Base-by-base conservation (phyloP, 345 rosid species). In the Kernera saxatilis region DNA sequence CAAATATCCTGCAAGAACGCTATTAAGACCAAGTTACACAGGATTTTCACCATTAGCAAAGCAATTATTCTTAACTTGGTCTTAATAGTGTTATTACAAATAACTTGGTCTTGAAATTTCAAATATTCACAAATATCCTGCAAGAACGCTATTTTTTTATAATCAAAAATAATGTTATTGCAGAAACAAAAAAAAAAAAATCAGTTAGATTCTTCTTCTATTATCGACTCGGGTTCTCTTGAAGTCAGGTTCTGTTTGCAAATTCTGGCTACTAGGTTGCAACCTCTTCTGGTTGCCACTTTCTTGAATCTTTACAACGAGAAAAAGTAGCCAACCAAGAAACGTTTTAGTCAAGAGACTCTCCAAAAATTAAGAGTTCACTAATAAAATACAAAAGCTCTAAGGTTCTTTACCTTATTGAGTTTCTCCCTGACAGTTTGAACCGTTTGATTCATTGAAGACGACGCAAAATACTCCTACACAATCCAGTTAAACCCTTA, bases 371-470 rank as follows among this genome's bases (percentile, higher is more conserved):
- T 1, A 3, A 19, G 18, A 72, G 35, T 56, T 36, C 18, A 18
- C 14, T 65, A 44, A 21, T n/a, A 37, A 33, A 33, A 60, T 18
- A 29, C 22, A 33, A 17, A 40, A 30, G 32, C 19, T 1, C 23
- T 51, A 67, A 67, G 48, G 17, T 29, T 68, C 48, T 39, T 81
- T 78, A 89, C 97, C 94, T 89, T 84, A 53, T 85, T 65, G 59
- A 94, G 98, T 79, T 89, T 94, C 51, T 89, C 91, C 72, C 96
- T 72, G 5, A 91, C 96, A 67, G 76, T 70, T 49, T 67, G 78
- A 55, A 87, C 96, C 0, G 95, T 89, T 72, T 80, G 86, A 76
- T 94, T 91, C 99, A 91, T 94, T 18, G 95, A 94, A 11, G 78
- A 79, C 3, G 87, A 86, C 22, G 82, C 75, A 71, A 94, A 91